A percentile compares a stretch with the other conserved stretches of the same genome.
These are phyloP conservation scores for Austropuccinia psidii DNA, from an alignment of 1,284 basidiomycete genomes.

Conservation along the genomic window DNA sequence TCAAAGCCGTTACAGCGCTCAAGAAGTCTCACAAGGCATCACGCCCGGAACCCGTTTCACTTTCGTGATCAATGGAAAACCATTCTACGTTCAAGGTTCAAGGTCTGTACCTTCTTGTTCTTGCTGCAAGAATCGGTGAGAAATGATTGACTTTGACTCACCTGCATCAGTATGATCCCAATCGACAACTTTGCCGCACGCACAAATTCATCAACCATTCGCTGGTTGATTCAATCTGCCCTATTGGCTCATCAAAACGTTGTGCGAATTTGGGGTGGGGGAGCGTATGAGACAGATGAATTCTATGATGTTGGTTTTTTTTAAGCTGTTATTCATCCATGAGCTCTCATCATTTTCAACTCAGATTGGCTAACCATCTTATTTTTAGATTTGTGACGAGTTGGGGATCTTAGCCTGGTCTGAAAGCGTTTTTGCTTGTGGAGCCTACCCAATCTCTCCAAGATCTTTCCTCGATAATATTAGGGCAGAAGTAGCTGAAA, in stretches of 20 bases:
- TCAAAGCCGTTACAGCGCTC: constrained; percentile 38
- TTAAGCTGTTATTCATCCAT: background rate
- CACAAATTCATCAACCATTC: constrained; percentile 30
- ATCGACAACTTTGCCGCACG: constrained; percentile 27
- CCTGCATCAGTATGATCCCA: constrained; percentile 26
- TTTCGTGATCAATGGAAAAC: constrained; percentile 40
- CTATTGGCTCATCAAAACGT: constrained; percentile 40
- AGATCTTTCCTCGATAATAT: constrained; percentile 55
- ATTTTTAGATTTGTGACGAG: constrained; percentile 55
- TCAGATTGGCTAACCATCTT: constrained; percentile 38
- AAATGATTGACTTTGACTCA: no score
- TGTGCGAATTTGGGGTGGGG: constrained; percentile 44
- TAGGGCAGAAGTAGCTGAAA: constrained; percentile 57
- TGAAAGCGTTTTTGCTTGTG: constrained; percentile 50
- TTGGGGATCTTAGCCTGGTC: constrained; percentile 61
- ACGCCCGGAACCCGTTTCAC: constrained; percentile 41
- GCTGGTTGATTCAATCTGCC: constrained; percentile 40
- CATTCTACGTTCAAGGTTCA: constrained; percentile 41
- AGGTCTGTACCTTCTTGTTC: constrained; percentile 38
- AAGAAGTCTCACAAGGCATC: constrained; percentile 37
- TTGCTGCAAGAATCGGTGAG: no score
- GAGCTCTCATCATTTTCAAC: constrained; percentile 50
- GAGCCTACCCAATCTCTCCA: constrained; percentile 34
- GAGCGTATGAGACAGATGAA: constrained; percentile 39
- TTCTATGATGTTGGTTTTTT: constrained; percentile 37